Percentiles rank a stretch among this genome's conserved stretches.
phyloP scores from a whole-genome alignment of 2,329 filamentous ascomycete species.

The Pseudogymnoascus destructans region DNA sequence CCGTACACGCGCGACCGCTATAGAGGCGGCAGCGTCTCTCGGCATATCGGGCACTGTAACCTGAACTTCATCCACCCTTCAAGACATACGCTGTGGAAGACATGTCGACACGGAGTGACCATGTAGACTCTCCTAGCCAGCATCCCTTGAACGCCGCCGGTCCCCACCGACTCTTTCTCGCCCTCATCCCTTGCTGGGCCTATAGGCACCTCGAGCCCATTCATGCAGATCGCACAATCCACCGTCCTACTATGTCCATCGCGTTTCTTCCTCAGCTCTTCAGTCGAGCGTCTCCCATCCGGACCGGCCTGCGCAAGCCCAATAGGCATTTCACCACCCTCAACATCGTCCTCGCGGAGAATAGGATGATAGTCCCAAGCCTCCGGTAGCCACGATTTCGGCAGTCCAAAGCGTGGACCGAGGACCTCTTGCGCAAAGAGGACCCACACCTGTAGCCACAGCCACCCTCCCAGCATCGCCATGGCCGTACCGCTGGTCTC shows the following conservation, averaged over 20 bases:
- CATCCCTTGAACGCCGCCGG: slow-evolving; percentile 48
- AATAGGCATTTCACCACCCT: slow-evolving; percentile 69
- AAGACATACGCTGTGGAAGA: slow-evolving; percentile 83
- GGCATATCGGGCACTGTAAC: slow-evolving; percentile 87
- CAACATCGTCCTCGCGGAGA: slow-evolving; percentile 66
- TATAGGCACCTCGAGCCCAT: slow-evolving; percentile 79
- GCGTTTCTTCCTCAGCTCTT: slow-evolving; percentile 27
- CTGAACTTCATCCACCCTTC: slow-evolving; percentile 95
- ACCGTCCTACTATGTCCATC: slow-evolving; percentile 41
- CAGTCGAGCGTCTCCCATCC: slow-evolving; percentile 26
- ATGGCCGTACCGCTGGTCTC: slow-evolving; percentile 55
- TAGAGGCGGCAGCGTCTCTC: slow-evolving; percentile 75
- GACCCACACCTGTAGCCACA: slow-evolving; percentile 73
- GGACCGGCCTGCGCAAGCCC: slow-evolving; percentile 40
- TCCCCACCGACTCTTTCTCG: slow-evolving; percentile 26
- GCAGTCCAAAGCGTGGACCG: slow-evolving; percentile 77
- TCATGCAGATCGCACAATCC: slow-evolving; percentile 92
- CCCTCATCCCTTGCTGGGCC: slow-evolving; percentile 46
- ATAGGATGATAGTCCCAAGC: slow-evolving; percentile 95
- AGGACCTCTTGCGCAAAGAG: slow-evolving; percentile 74
- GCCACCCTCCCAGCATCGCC: slow-evolving; percentile 54
- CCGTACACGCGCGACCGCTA: slow-evolving; percentile 34
- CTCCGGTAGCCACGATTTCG: slow-evolving; percentile 51
- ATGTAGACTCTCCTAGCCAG: slow-evolving; percentile 78
- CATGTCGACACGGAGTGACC: slow-evolving; percentile 93